Percentiles rank a stretch among this genome's conserved stretches.
Conservation (phyloP, 768 basidiomycete species). For the Tylopilus sp. region DNA sequence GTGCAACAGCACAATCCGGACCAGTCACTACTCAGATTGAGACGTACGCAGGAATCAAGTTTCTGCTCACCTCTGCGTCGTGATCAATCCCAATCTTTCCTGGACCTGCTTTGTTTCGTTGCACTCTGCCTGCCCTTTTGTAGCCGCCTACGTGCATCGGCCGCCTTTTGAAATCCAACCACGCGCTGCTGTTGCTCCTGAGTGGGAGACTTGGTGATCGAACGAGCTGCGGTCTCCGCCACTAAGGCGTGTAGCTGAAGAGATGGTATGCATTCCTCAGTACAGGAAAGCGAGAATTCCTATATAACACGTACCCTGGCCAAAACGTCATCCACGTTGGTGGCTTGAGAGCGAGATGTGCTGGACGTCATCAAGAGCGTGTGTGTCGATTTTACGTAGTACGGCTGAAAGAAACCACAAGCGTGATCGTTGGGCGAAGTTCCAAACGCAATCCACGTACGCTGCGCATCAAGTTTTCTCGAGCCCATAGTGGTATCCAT, state of each 20-base stretch:
- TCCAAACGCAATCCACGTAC: constrained; percentile 35
- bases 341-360: constrained; percentile 69
- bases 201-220: constrained; percentile 23
- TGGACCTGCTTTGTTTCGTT: constrained; percentile 26
- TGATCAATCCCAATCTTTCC: constrained; percentile 26
- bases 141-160: constrained; percentile 18
- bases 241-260: constrained; percentile 28
- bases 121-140: constrained; percentile 28
- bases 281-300: neutral
- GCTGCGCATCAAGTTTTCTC: constrained; percentile 41
- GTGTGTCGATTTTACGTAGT: constrained; percentile 64
- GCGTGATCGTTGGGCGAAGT: neutral
- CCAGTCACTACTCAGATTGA: neutral
- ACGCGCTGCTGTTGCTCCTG: constrained; percentile 28
- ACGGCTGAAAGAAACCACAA: constrained; percentile 39
- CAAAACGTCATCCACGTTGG: constrained; percentile 72
- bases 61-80: neutral
- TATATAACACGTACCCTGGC: constrained; percentile 44
- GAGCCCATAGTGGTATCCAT: constrained; percentile 75
- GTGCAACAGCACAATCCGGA: too few relatives aligned
- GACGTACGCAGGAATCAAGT: neutral
- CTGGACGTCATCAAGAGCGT: constrained; percentile 70
- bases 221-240: constrained; percentile 18
- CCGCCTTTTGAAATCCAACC: constrained; percentile 17
- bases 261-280: neutral